Evolutionary conservation across 768 basidiomycete genomes (phyloP), one percentile per base, ranked within the genome.

Genomic region (Solioccasus polychromus): DNA sequence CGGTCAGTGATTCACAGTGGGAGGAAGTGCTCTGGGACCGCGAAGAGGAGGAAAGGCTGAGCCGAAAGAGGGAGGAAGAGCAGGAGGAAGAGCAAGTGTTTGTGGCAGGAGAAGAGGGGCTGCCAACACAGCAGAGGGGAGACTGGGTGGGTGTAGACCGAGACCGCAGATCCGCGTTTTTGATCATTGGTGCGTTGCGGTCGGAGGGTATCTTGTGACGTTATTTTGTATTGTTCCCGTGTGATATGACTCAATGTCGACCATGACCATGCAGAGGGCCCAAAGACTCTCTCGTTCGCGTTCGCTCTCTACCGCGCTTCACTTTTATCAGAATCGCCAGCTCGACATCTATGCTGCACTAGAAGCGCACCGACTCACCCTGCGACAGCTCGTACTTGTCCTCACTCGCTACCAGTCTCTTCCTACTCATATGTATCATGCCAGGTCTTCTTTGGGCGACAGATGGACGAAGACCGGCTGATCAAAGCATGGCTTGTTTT

Each of bases 381-480:
- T 92, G 29, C 73, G 90, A 51, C 90, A 92, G 59, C 77, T 92
- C 55, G 89, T 92, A 69, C 45, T 71, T 55, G 14, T 12, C 47
- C 17, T 44, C 45, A 40, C 45, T 45, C 37, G 2, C 35, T 15
- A 0, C 24, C 20, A 25, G 5, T 42, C 24, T 29, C 0, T 22
- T n/a, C 35, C 10, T n/a, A 34, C 37, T 55, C 39, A 50, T 45
- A 8, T 32, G 22, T 18, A 23, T 51, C 36, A 25, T 43, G 30
- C 9, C 17, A 92, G 90, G 82, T 90, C 14, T 92, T 88, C 64
- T 92, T 83, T 58, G 90, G 90, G n/a, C 81, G 88, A 26, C 79
- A 79, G 35, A 89, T 92, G 79, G 83, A 82, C 53, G 74, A 82
- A 50, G 85, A 88, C 44, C 76, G 88, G 19, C 69, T 92, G 28